Evolutionary conservation across 176 grass and related monocot species (phyloP).

Genomic region (Alloteropsis semialata): DNA sequence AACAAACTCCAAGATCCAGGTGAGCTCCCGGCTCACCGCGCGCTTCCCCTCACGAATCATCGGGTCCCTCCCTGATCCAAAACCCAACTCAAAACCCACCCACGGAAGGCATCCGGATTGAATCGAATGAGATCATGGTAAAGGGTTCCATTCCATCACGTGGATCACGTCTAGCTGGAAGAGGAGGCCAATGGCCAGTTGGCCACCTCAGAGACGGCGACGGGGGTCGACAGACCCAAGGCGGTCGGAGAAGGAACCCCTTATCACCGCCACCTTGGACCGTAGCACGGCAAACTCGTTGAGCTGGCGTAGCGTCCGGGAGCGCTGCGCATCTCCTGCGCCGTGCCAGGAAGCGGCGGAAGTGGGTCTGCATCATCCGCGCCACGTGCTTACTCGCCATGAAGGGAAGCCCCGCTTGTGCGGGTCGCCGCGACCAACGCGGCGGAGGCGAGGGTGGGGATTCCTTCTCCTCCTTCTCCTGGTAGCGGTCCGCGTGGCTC

Average conservation of each 20-base stretch:
- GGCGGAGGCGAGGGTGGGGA: background rate
- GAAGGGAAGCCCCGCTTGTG: background rate
- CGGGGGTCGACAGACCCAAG: conserved; percentile 27
- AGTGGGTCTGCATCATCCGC: conserved; percentile 73
- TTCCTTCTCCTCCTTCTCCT: background rate
- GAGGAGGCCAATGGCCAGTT: conserved; percentile 60
- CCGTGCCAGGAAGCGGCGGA: conserved; percentile 84
- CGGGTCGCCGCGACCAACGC: background rate
- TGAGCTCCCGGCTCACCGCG: conserved; percentile 63
- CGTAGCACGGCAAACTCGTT: conserved; percentile 74
- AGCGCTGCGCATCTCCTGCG: too few species aligned
- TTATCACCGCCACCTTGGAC: conserved; percentile 54
- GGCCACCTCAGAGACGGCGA: conserved; percentile 46
- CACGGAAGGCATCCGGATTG: background rate
- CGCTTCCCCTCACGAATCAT: conserved; percentile 86
- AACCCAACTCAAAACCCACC: conserved; percentile 16
- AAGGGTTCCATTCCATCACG: conserved; percentile 43
- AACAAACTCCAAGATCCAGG: conserved; percentile 71
- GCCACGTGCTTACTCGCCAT: conserved; percentile 55
- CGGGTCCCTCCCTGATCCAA: conserved; percentile 48
- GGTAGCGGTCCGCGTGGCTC: too few species aligned
- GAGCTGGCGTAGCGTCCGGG: conserved; percentile 74
- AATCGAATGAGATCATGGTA: background rate
- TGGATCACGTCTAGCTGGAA: conserved; percentile 68
- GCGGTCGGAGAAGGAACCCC: conserved; percentile 48